Evolutionary conservation across 129 eudicot species (phyloP).

Genomic region (Oenanthe sinensis): DNA sequence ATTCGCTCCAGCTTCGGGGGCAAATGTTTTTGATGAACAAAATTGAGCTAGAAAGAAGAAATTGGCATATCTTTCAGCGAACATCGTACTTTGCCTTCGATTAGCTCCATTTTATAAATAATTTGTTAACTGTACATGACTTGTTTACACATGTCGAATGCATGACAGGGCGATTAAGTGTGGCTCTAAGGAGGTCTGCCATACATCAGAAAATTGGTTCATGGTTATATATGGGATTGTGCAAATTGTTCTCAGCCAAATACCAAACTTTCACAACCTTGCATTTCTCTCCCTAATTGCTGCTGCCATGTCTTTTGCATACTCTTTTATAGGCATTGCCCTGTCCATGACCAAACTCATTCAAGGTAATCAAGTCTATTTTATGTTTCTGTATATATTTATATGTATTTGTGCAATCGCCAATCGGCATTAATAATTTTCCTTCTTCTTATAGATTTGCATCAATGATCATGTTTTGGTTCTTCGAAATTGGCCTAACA

Average conservation of each 20-base stretch:
- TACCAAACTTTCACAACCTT: constrained; percentile 42
- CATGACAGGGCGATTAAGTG: constrained; percentile 30
- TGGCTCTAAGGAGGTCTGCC: constrained; percentile 27
- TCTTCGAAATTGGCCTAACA: too few relatives aligned
- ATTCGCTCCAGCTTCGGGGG: too few relatives aligned
- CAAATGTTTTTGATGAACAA: too few relatives aligned
- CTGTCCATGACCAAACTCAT: constrained; percentile 35
- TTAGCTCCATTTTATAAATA: too few relatives aligned
- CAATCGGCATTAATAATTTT: too few relatives aligned
- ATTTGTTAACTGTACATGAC: neutral
- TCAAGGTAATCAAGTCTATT: neutral
- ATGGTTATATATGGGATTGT: constrained; percentile 24
- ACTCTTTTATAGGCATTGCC: constrained; percentile 41
- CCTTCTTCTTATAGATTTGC: too few relatives aligned
- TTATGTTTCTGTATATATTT: neutral
- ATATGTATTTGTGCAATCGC: too few relatives aligned
- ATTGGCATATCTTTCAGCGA: too few relatives aligned
- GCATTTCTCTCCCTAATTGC: constrained; percentile 35
- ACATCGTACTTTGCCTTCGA: too few relatives aligned
- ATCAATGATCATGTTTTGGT: too few relatives aligned
- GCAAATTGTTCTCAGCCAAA: constrained; percentile 33
- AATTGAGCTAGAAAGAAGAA: too few relatives aligned
- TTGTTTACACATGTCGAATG: too few relatives aligned
- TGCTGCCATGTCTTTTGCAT: constrained; percentile 37
- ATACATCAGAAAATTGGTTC: constrained; percentile 24